Conservation (phyloP, 208 protist genomes). For the Leishmania tropica region DNA sequence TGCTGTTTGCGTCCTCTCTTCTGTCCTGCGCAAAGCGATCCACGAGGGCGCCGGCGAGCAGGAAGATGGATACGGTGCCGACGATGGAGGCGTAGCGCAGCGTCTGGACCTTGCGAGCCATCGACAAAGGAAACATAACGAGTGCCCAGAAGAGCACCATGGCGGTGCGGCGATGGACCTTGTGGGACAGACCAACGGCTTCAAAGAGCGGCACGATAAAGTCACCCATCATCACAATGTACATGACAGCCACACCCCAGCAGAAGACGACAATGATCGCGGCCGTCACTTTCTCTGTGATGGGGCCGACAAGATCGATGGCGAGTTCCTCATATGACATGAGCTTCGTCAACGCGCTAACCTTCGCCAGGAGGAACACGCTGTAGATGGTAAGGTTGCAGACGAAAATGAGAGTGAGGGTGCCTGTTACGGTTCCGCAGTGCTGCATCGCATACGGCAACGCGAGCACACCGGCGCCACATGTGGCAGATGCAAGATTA, state of each 20-base stretch:
- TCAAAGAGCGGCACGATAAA: constrained; percentile 62
- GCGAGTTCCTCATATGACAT: constrained; percentile 76
- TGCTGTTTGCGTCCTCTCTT: background rate
- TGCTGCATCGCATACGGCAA: constrained; percentile 74
- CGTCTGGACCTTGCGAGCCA: constrained; percentile 65
- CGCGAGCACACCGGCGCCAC: constrained; percentile 76
- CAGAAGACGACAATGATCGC: constrained; percentile 78
- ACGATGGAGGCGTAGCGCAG: constrained; percentile 79
- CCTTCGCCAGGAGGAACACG: constrained; percentile 65
- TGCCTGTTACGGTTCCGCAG: constrained; percentile 49
- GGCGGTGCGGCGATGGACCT: constrained; percentile 41
- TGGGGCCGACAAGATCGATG: constrained; percentile 46
- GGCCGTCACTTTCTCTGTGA: constrained; percentile 55
- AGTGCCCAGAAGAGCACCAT: constrained; percentile 80
- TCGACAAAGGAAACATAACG: constrained; percentile 83
- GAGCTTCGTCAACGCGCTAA: constrained; percentile 62
- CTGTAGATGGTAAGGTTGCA: constrained; percentile 71
- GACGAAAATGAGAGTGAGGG: constrained; percentile 48
- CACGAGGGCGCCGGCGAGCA: constrained; percentile 55
- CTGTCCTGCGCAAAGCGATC: constrained; percentile 26
- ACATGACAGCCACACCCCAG: constrained; percentile 84
- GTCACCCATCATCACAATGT: constrained; percentile 85
- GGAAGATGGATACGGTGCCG: constrained; percentile 56
- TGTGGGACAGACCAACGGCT: constrained; percentile 24
- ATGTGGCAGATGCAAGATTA: constrained; percentile 78